phyloP scores from a whole-genome alignment of 2,329 filamentous ascomycete species.

The Fusarium lyarnte region DNA sequence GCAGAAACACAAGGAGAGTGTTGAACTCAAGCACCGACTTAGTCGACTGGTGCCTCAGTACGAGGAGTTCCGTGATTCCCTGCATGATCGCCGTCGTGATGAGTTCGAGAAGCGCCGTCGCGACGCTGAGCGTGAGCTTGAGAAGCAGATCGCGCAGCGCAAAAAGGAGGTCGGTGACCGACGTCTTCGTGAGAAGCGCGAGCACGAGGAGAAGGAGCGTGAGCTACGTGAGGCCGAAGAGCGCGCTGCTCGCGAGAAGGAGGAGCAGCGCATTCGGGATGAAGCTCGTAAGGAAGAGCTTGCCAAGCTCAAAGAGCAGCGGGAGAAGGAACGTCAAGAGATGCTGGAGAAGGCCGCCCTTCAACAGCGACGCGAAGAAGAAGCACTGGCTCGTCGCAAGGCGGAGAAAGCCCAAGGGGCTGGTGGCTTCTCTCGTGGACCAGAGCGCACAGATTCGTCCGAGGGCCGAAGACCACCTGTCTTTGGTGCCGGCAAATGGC shows the following conservation, averaged over 20 bases:
- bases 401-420: conserved; percentile 67
- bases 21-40: conserved; percentile 93
- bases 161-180: conserved; percentile 89
- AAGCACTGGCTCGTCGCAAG: conserved; percentile 80
- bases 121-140: conserved; percentile 90
- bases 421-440: conserved; percentile 43
- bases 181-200: conserved; percentile 82
- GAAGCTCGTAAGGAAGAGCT: conserved; percentile 81
- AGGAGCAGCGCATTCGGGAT: conserved; percentile 81
- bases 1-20: conserved; percentile 88
- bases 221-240: conserved; percentile 86
- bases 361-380: conserved; percentile 87
- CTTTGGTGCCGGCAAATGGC: conserved; percentile 55
- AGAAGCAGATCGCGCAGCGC: conserved; percentile 88
- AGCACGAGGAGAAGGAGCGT: conserved; percentile 85
- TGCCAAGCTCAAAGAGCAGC: conserved; percentile 72
- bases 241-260: conserved; percentile 80
- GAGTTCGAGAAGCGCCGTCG: conserved; percentile 96
- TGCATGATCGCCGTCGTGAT: conserved; percentile 88
- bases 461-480: conserved; percentile 48
- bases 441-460: conserved; percentile 42
- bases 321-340: conserved; percentile 75
- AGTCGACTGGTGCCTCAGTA: conserved; percentile 85
- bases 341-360: conserved; percentile 69
- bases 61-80: conserved; percentile 81